Evolutionary conservation across 805 yeast genomes (phyloP).

Genomic region (Wickerhamiella slavikovae): DNA sequence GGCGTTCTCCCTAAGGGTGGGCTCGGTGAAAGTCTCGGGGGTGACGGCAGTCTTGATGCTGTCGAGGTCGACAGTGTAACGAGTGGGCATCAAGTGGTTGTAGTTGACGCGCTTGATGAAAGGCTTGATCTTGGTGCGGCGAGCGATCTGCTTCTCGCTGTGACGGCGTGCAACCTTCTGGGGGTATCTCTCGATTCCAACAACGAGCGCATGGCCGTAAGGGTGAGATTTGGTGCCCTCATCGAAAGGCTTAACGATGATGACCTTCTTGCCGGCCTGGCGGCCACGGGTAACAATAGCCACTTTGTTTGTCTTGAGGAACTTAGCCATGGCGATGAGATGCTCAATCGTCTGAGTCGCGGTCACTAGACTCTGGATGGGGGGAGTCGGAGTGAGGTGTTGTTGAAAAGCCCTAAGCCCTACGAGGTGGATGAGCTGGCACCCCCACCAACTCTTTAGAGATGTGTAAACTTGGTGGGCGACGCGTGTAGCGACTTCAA

Average conservation of each 20-base stretch:
- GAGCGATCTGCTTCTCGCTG: conserved; percentile 91
- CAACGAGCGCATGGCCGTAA: conserved; percentile 98
- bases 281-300: conserved; percentile 99
- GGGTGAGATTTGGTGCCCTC: conserved; percentile 98
- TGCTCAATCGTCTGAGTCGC: not conserved
- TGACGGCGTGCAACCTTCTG: conserved; percentile 85
- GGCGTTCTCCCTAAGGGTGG: conserved; percentile 96
- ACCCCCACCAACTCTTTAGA: too few species aligned
- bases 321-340: conserved; percentile 58
- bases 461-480: too few species aligned
- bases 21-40: conserved; percentile 88
- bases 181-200: conserved; percentile 98
- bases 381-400: not conserved
- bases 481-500: too few species aligned
- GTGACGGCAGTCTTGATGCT: conserved; percentile 79
- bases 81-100: conserved; percentile 99
- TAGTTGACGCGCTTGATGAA: conserved; percentile 97
- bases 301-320: conserved; percentile 99
- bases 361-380: not conserved
- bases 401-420: conserved; percentile 1
- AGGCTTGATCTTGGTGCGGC: conserved; percentile 97
- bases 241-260: conserved; percentile 93
- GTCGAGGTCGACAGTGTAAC: conserved; percentile 96
- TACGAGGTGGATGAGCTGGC: too few species aligned
- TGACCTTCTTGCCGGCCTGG: conserved; percentile 99